Evolutionary conservation across 1,284 basidiomycete species (phyloP).

Genomic region (Amylostereum chailletii): DNA sequence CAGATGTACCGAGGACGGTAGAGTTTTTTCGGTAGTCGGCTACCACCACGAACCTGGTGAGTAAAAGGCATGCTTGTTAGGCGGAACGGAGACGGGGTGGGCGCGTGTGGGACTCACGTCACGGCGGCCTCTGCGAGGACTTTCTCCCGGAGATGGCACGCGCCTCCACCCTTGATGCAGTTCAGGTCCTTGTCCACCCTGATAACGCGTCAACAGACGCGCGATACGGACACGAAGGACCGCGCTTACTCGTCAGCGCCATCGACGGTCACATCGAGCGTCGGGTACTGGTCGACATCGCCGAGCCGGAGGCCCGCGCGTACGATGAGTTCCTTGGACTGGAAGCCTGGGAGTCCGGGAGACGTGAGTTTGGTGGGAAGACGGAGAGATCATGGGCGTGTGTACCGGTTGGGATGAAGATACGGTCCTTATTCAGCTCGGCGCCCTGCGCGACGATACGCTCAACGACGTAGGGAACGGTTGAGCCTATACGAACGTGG

Average conservation of each 20-base stretch:
- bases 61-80: background rate
- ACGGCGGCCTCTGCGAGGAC: slow-evolving; percentile 95
- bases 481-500: slow-evolving; percentile 55
- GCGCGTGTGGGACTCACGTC: slow-evolving; percentile 39
- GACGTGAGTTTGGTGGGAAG: background rate
- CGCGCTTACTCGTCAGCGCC: slow-evolving; percentile 88
- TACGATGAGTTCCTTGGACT: slow-evolving; percentile 93
- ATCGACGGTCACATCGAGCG: slow-evolving; percentile 93
- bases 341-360: slow-evolving; percentile 62
- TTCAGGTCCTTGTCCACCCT: slow-evolving; percentile 87
- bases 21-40: slow-evolving; percentile 96
- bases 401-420: slow-evolving; percentile 86
- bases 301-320: slow-evolving; percentile 74
- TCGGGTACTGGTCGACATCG: slow-evolving; percentile 87
- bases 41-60: slow-evolving; percentile 78
- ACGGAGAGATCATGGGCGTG: slow-evolving; percentile 1
- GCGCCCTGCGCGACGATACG: slow-evolving; percentile 83
- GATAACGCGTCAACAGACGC: background rate
- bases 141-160: slow-evolving; percentile 95
- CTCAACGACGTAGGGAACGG: slow-evolving; percentile 97
- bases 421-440: slow-evolving; percentile 68
- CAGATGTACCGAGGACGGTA: slow-evolving; percentile 73
- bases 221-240: background rate
- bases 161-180: slow-evolving; percentile 97
- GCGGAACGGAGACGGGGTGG: slow-evolving; percentile 2